Evolutionary conservation across 768 basidiomycete species (phyloP).

Genomic region (Plicaturopsis crispa): DNA sequence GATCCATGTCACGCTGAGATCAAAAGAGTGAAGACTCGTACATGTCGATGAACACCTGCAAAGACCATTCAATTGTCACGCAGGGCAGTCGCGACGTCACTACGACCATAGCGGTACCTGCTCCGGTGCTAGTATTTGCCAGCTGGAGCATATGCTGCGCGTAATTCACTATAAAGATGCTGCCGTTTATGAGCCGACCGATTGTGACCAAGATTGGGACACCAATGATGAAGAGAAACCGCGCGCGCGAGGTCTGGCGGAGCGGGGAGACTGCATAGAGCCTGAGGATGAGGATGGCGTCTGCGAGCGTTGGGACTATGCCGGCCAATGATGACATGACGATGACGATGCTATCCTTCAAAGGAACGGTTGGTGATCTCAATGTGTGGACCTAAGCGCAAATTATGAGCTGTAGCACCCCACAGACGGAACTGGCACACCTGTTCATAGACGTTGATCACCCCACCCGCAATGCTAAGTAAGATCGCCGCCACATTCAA

Average conservation of each 20-base stretch:
- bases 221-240: conserved; percentile 10
- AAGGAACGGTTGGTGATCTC: conserved; percentile 1
- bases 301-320: conserved; percentile 13
- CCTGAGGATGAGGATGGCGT: conserved; percentile 17
- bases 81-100: conserved; percentile 5
- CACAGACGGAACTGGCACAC: no score
- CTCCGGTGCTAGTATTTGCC: no score
- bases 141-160: background rate
- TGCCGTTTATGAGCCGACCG: conserved; percentile 11
- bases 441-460: conserved; percentile 9
- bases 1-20: no score
- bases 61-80: conserved; percentile 13
- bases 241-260: conserved; percentile 4
- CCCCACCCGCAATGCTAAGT: conserved; percentile 10
- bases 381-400: no score
- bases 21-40: no score
- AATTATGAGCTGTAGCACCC: background rate
- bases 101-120: no score
- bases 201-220: conserved; percentile 11
- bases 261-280: conserved; percentile 14
- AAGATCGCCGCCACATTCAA: conserved; percentile 14
- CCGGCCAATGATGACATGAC: conserved; percentile 5
- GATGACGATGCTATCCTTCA: conserved; percentile 2
- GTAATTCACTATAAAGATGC: conserved; percentile 8
- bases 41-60: conserved; percentile 13